Percentiles rank a stretch among this genome's conserved stretches.
Evolutionary conservation across 345 rosid species (phyloP).

Genomic region (Linum lewisii): DNA sequence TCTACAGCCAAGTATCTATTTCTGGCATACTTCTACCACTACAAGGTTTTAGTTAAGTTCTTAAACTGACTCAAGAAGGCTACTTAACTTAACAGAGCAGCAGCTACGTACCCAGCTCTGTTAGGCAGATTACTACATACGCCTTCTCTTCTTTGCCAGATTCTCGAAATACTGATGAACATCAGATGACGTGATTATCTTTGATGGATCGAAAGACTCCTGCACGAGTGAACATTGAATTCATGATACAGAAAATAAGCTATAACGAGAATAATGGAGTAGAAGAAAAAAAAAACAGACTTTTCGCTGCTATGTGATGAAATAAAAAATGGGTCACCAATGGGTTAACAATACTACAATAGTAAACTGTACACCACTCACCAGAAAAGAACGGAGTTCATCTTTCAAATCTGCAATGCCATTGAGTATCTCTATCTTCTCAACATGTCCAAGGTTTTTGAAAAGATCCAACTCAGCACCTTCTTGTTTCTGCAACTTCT

Average conservation of each 20-base stretch:
- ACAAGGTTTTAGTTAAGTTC: slow-evolving; percentile 3
- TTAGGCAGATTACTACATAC: slow-evolving; percentile 25
- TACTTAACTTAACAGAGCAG: too few relatives aligned
- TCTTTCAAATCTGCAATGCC: slow-evolving; percentile 83
- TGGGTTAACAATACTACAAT: too few relatives aligned
- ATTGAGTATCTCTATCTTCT: slow-evolving; percentile 81
- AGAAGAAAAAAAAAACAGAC: too few relatives aligned
- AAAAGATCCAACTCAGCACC: slow-evolving; percentile 56
- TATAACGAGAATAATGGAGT: not conserved
- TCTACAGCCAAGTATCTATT: too few relatives aligned
- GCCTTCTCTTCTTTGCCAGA: slow-evolving; percentile 78
- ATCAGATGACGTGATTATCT: slow-evolving; percentile 68
- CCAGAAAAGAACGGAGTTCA: slow-evolving; percentile 65
- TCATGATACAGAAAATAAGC: not conserved
- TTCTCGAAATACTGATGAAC: slow-evolving; percentile 78
- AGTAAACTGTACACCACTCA: slow-evolving; percentile 12
- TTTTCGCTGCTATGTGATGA: too few relatives aligned
- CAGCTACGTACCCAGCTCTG: not conserved
- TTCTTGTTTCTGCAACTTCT: slow-evolving; percentile 76
- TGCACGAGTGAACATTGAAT: slow-evolving; percentile 16
- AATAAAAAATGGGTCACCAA: too few relatives aligned
- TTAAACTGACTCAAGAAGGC: slow-evolving; percentile 6
- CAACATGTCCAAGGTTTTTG: slow-evolving; percentile 68
- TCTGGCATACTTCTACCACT: slow-evolving; percentile 1
- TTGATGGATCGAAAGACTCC: slow-evolving; percentile 79